phyloP scores from a whole-genome alignment of 768 basidiomycete genomes.

The Leucocoprinus birnbaumii region DNA sequence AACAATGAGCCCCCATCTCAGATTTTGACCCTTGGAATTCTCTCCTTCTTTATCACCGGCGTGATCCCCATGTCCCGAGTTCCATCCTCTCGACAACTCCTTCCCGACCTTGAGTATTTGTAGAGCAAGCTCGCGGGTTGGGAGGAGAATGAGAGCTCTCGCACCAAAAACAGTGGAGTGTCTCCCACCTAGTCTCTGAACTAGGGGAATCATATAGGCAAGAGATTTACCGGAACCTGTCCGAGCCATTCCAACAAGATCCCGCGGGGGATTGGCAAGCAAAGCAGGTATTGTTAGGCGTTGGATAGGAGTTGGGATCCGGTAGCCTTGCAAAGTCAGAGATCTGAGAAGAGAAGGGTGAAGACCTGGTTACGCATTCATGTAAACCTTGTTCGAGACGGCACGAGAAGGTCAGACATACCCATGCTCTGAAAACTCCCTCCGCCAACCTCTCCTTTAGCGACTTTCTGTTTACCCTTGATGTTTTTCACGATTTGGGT shows the following conservation, averaged over 20 bases:
- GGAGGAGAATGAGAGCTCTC: conserved; percentile 84
- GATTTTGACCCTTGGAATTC: conserved; percentile 51
- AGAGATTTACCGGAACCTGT: conserved; percentile 98
- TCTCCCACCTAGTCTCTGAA: conserved; percentile 80
- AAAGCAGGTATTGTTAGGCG: conserved; percentile 84
- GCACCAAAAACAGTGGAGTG: conserved; percentile 82
- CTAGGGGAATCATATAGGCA: conserved; percentile 90
- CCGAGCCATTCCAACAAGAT: conserved; percentile 97
- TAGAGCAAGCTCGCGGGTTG: conserved; percentile 90
- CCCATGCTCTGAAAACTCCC: conserved; percentile 98
- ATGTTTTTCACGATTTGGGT: conserved; percentile 74
- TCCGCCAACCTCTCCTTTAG: conserved; percentile 81
- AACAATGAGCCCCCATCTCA: conserved; percentile 93
- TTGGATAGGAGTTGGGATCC: conserved; percentile 95
- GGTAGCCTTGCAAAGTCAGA: conserved; percentile 88
- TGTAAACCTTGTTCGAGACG: background rate
- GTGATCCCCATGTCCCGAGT: conserved; percentile 56
- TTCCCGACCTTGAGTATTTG: conserved; percentile 96
- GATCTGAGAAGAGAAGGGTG: conserved; percentile 82
- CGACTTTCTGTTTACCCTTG: conserved; percentile 67
- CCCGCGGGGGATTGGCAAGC: conserved; percentile 79
- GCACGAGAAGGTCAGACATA: conserved; percentile 30
- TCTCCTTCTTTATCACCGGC: conserved; percentile 72
- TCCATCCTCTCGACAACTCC: conserved; percentile 84
- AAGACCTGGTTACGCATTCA: conserved; percentile 50